Evolutionary conservation across 176 grass and related monocot genomes (phyloP).

Genomic region (Urochloa ruziziensis): DNA sequence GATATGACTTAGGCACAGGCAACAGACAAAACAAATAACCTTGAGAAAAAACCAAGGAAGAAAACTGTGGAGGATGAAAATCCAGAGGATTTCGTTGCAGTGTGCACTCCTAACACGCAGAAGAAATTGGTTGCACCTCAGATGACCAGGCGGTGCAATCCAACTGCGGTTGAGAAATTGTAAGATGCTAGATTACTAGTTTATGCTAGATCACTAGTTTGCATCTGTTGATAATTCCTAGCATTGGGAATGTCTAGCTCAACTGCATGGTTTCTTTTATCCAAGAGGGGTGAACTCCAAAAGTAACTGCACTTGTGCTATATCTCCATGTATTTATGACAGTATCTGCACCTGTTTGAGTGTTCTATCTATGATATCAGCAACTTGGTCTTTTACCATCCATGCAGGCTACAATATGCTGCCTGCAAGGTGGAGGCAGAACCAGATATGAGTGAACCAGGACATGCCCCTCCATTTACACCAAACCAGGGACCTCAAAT

Average conservation of each 20-base stretch:
- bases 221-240: conserved; percentile 1
- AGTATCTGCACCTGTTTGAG: too few relatives aligned
- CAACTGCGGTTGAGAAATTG: conserved; percentile 72
- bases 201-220: too few relatives aligned
- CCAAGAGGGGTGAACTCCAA: too few relatives aligned
- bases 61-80: conserved; percentile 65
- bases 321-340: too few relatives aligned
- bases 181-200: conserved; percentile 19
- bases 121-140: conserved; percentile 72
- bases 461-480: too few relatives aligned
- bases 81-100: conserved; percentile 64
- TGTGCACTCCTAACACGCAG: conserved; percentile 43
- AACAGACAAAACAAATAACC: conserved; percentile 63
- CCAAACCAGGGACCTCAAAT: too few relatives aligned
- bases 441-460: too few relatives aligned
- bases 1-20: conserved; percentile 42
- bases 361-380: too few relatives aligned
- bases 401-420: too few relatives aligned
- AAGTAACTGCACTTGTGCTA: too few relatives aligned
- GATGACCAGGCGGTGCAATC: conserved; percentile 79
- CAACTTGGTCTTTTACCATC: too few relatives aligned
- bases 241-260: neutral
- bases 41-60: conserved; percentile 60
- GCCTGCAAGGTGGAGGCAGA: too few relatives aligned
- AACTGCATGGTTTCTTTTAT: neutral